A percentile compares a stretch with the other conserved stretches of the same genome.
Conservation (phyloP, 169 alveolate species). For the Amoebophrya sp. region DNA sequence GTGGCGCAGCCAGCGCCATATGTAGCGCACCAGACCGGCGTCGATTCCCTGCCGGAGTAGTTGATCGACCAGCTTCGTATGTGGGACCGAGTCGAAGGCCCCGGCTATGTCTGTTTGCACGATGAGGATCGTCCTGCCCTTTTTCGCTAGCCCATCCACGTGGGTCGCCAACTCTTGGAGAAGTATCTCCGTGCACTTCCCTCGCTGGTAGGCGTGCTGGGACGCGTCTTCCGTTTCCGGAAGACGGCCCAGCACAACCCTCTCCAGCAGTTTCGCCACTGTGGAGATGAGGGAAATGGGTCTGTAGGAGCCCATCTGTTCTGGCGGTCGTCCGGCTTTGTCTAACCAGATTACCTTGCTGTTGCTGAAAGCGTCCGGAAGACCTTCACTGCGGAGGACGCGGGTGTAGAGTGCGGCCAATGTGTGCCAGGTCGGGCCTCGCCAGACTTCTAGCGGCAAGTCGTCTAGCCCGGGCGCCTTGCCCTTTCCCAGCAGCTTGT, state of each 20-base stretch:
- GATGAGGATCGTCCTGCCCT: background rate
- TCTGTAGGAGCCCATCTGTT: background rate
- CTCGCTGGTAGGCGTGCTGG: background rate
- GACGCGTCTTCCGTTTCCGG: background rate
- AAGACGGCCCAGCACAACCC: background rate
- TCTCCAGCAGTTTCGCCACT: background rate
- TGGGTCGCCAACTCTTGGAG: background rate
- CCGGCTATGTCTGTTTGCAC: background rate
- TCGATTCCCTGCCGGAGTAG: background rate
- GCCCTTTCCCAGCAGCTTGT: background rate
- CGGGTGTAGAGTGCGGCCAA: background rate
- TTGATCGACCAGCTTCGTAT: background rate
- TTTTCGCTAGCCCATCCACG: background rate
- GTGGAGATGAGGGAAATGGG: background rate
- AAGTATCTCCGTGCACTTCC: background rate
- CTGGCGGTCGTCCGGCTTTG: background rate
- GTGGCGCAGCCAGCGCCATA: background rate
- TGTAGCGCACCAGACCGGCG: background rate
- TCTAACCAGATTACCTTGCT: background rate
- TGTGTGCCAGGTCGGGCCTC: background rate
- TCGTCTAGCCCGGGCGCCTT: background rate
- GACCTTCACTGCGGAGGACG: background rate
- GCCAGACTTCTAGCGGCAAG: background rate
- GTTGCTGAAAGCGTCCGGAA: background rate
- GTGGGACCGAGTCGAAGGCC: background rate